Conservation (phyloP, 2,329 filamentous ascomycete genomes). For the Tolypocladium album region DNA sequence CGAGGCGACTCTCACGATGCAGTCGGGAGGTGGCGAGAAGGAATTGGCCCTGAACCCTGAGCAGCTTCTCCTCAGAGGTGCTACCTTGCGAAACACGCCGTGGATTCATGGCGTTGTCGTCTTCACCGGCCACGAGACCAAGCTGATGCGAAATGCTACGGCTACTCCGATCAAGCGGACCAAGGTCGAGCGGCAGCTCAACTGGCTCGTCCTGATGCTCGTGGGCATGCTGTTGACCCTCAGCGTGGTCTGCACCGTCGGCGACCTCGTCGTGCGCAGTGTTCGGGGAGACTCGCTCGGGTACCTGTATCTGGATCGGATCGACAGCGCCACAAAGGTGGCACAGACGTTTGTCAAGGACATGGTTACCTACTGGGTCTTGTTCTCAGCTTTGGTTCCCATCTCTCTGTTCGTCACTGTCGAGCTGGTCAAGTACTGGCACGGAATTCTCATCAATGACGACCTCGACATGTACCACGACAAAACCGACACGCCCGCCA, state of each 20-base stretch:
- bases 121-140: slow-evolving; percentile 89
- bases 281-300: slow-evolving; percentile 50
- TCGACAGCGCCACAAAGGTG: slow-evolving; percentile 42
- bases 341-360: slow-evolving; percentile 81
- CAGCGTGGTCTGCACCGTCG: slow-evolving; percentile 82
- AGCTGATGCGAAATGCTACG: slow-evolving; percentile 97
- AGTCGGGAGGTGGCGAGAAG: slow-evolving; percentile 83
- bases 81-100: slow-evolving; percentile 88
- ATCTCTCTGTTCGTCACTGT: slow-evolving; percentile 97
- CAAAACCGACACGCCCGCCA: slow-evolving; percentile 87
- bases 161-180: slow-evolving; percentile 96
- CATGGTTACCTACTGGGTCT: slow-evolving; percentile 95
- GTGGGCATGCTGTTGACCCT: slow-evolving; percentile 74
- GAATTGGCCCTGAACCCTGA: slow-evolving; percentile 84
- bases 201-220: slow-evolving; percentile 83
- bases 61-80: slow-evolving; percentile 84
- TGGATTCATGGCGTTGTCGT: slow-evolving; percentile 96
- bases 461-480: slow-evolving; percentile 98
- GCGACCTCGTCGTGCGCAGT: slow-evolving; percentile 72
- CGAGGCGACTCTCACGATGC: slow-evolving; percentile 88
- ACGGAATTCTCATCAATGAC: slow-evolving; percentile 94
- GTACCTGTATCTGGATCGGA: slow-evolving; percentile 60
- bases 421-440: slow-evolving; percentile 96
- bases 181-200: slow-evolving; percentile 88
- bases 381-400: slow-evolving; percentile 92